These are phyloP conservation scores for Orbilia blumenaviensis DNA, from an alignment of 2,329 filamentous ascomycete species.

Conservation along the genomic window DNA sequence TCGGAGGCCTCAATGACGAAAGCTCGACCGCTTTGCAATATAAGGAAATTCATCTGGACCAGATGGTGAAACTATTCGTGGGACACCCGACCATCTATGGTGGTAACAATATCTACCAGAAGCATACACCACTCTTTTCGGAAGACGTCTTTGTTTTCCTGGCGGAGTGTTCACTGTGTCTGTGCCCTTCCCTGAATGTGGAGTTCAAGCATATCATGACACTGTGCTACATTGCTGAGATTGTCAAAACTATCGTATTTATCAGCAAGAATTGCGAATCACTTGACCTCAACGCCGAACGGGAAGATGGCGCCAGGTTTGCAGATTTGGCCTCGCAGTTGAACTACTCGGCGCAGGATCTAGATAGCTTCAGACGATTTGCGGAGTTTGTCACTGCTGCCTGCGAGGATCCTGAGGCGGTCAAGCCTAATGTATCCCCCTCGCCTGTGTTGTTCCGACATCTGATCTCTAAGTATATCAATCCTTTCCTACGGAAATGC, in stretches of 20 bases:
- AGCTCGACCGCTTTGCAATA: conserved; percentile 75
- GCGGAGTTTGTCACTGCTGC: conserved; percentile 30
- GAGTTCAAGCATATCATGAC: conserved; percentile 82
- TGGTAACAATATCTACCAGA: conserved; percentile 62
- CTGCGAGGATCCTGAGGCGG: conserved; percentile 1
- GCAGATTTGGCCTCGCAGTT: conserved; percentile 3
- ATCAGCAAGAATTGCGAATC: conserved; percentile 61
- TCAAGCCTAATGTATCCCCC: not conserved
- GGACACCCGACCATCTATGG: conserved; percentile 63
- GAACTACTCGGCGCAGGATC: conserved; percentile 27
- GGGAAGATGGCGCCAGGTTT: conserved; percentile 31
- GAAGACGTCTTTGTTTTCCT: conserved; percentile 82
- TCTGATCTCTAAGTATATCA: conserved; percentile 77
- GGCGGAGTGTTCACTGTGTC: conserved; percentile 76
- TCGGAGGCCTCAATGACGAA: conserved; percentile 74
- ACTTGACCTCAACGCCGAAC: conserved; percentile 23
- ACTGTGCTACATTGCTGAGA: conserved; percentile 88
- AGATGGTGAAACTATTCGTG: conserved; percentile 79
- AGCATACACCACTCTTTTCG: conserved; percentile 68
- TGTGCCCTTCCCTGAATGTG: conserved; percentile 73
- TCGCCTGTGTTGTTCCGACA: conserved; percentile 54
- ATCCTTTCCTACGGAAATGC: conserved; percentile 88
- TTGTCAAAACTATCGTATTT: conserved; percentile 78
- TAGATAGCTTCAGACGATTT: conserved; percentile 38
- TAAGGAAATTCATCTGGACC: conserved; percentile 72